Evolutionary conservation across 2,329 filamentous ascomycete genomes (phyloP).

Genomic region (Pseudocercospora cruenta): DNA sequence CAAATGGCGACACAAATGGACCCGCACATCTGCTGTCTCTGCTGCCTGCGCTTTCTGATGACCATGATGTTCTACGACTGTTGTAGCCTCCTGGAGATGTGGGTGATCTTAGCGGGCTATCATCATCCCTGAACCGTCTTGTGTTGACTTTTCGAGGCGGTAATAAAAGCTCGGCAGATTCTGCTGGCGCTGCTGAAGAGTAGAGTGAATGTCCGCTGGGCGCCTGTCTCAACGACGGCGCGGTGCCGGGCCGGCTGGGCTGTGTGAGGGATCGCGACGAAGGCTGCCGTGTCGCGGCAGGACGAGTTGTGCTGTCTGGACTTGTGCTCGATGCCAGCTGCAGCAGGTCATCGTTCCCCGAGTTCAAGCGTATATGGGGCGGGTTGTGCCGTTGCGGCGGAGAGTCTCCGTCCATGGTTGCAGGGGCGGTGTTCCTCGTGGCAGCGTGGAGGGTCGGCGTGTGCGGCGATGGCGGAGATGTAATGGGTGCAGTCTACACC

Average conservation of each 20-base stretch:
- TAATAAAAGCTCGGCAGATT: slow-evolving; percentile 56
- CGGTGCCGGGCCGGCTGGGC: slow-evolving; percentile 41
- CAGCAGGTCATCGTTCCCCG: slow-evolving; percentile 59
- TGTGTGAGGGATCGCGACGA: slow-evolving; percentile 52
- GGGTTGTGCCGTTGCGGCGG: slow-evolving; percentile 35
- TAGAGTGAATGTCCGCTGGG: slow-evolving; percentile 30
- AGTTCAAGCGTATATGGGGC: slow-evolving; percentile 68
- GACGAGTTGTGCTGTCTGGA: slow-evolving; percentile 33
- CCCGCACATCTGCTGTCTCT: slow-evolving; percentile 55
- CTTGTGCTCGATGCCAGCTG: slow-evolving; percentile 37
- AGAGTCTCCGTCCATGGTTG: slow-evolving; percentile 7
- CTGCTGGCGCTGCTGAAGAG: slow-evolving; percentile 36
- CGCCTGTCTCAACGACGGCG: slow-evolving; percentile 36
- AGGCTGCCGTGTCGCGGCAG: slow-evolving; percentile 43
- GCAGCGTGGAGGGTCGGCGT: neutral
- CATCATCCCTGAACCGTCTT: slow-evolving; percentile 57
- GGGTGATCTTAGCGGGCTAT: slow-evolving; percentile 55
- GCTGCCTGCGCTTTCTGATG: slow-evolving; percentile 59
- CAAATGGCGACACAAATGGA: slow-evolving; percentile 59
- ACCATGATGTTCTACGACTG: slow-evolving; percentile 67
- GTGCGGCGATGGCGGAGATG: neutral
- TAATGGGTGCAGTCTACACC: neutral
- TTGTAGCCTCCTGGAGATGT: slow-evolving; percentile 54
- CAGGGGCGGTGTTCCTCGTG: neutral
- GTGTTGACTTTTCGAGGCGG: slow-evolving; percentile 54